A percentile compares a stretch with the other conserved stretches of the same genome.
Evolutionary conservation across 768 basidiomycete species (phyloP).

Genomic region (Rhizopogon vulgaris): DNA sequence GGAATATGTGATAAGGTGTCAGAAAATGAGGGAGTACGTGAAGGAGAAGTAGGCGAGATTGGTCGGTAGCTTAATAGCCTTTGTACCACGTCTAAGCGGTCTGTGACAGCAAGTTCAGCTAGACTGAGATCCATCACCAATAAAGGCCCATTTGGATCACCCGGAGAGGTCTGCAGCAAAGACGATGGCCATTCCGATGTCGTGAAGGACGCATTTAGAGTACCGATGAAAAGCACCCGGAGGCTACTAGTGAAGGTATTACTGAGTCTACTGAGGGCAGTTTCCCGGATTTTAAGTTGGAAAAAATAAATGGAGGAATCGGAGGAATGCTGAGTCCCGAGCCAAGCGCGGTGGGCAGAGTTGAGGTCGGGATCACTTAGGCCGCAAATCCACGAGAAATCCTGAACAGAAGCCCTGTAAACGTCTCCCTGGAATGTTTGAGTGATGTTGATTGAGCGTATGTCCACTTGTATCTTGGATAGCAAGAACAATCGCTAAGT

Average conservation of each 20-base stretch:
- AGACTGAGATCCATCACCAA: conserved; percentile 41
- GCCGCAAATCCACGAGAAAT: conserved; percentile 34
- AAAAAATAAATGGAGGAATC: conserved; percentile 39
- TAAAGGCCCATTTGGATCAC: conserved; percentile 55
- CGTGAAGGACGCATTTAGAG: conserved; percentile 26
- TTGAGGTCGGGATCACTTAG: conserved; percentile 42
- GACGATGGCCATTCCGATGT: conserved; percentile 58
- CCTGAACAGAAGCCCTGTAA: conserved; percentile 39
- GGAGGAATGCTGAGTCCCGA: conserved; percentile 40
- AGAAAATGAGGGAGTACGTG: conserved; percentile 19
- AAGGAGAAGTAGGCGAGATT: conserved; percentile 9
- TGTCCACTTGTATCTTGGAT: conserved; percentile 33
- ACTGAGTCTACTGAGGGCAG: conserved; percentile 40
- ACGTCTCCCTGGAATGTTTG: conserved; percentile 28
- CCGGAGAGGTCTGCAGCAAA: conserved; percentile 46
- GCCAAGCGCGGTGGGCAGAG: conserved; percentile 42
- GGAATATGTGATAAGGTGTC: conserved; percentile 38
- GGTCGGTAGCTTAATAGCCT: conserved; percentile 25
- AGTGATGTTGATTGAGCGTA: conserved; percentile 43
- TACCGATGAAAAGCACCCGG: conserved; percentile 30
- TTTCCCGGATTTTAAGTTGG: conserved; percentile 33
- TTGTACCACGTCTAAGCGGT: conserved; percentile 48
- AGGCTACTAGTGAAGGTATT: conserved; percentile 22
- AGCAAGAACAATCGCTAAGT: conserved; percentile 43
- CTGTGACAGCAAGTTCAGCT: conserved; percentile 43